Percentiles rank a stretch among this genome's conserved stretches.
Conservation (phyloP, 148 eudicot genomes). For the Rheum nobile region DNA sequence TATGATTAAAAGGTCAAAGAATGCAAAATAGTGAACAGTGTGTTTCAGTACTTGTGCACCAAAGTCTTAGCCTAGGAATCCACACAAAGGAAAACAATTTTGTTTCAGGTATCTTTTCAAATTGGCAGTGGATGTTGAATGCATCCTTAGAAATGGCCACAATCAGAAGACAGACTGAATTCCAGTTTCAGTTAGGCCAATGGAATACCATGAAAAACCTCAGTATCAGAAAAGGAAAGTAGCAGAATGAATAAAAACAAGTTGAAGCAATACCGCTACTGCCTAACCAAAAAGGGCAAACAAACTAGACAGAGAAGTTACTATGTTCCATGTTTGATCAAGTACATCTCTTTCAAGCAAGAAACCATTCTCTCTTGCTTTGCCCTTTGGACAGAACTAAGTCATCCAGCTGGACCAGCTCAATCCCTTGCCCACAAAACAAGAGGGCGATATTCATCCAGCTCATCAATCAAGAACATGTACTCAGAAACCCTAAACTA, state of each 20-base stretch:
- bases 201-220: not conserved
- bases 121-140: not conserved
- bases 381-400: not conserved
- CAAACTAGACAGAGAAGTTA: not conserved
- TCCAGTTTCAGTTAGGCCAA: not conserved
- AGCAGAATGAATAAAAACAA: too few relatives aligned
- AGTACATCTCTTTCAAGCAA: slow-evolving; percentile 5
- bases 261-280: too few relatives aligned
- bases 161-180: not conserved
- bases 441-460: not conserved
- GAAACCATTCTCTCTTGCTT: not conserved
- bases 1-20: not conserved
- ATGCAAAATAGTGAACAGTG: not conserved
- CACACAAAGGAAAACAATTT: not conserved
- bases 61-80: not conserved
- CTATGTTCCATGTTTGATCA: not conserved
- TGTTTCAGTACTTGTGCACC: not conserved
- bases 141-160: not conserved
- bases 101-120: not conserved
- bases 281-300: not conserved
- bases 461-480: not conserved
- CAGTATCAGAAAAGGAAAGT: not conserved
- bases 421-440: not conserved
- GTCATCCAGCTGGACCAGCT: not conserved
- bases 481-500: not conserved